Base-by-base conservation (phyloP, 306 rosid genomes). In the Cicer cuneatum region DNA sequence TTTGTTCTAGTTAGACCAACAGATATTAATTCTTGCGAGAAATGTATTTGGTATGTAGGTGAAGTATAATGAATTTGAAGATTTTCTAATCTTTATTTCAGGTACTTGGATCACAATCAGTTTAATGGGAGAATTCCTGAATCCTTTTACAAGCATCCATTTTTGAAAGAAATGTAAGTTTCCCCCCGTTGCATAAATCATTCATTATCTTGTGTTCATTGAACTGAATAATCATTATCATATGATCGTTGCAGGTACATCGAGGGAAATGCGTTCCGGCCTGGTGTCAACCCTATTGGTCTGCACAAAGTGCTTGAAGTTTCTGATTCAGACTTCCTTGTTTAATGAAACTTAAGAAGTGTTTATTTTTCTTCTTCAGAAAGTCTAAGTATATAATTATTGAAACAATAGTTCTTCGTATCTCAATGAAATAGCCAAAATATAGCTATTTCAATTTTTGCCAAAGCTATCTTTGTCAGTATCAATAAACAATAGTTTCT, bases 81-180 rank as follows among this genome's bases (percentile, higher is more conserved):
- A 33, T 51, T 14, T 5, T 47, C 14, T 4, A 15, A 56, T 69
- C 8, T 43, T 51, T 48, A n/a, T 80, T 74, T 69, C 85, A 95
- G 99, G 87, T 95, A 92, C 84, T 84, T 95, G 92, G 97, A 90
- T 83, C 97, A 92, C 87, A 95, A 95, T 79, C 99, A 92, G 82
- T 95, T 95, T 78, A 81, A 92, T 6, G 99, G 99, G 81, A 92
- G 98, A 87, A 95, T 95, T 77, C 89, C 98, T 2, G 89, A 89
- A 58, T 86, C 88, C 79, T 92, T 92, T 78, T 95, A 95, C 67
- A 95, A 92, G 81, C 99, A 90, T 87, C 92, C 86, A 54, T 90
- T 89, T 78, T 85, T 95, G 89, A 95, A 95, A 88, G 99, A 90
- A 86, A 90, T 95, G 99, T 95, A 85, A 92, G 99, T 86, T 72